phyloP scores from a whole-genome alignment of 306 rosid genomes.

The Adenanthera pavonina region DNA sequence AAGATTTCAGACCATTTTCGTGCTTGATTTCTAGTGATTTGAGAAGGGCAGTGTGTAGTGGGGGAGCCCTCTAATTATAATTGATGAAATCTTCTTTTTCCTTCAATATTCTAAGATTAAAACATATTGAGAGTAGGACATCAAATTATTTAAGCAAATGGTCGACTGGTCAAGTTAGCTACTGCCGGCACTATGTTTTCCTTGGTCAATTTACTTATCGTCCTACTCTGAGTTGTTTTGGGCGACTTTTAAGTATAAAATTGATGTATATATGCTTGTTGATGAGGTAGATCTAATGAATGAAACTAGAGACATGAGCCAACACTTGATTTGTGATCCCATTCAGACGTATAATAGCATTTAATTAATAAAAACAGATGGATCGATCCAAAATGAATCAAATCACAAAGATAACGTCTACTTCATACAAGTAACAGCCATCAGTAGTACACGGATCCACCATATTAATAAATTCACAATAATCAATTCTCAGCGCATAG shows the following conservation, averaged over 20 bases:
- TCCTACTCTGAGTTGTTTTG: neutral
- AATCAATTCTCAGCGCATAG: neutral
- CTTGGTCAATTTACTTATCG: neutral
- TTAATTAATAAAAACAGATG: neutral
- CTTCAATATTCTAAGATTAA: neutral
- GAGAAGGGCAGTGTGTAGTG: slow-evolving; percentile 49
- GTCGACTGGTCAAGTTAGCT: neutral
- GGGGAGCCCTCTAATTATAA: slow-evolving; percentile 41
- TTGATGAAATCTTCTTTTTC: slow-evolving; percentile 33
- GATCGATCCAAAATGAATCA: neutral
- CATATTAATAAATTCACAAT: neutral
- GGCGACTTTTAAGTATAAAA: neutral
- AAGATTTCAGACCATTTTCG: slow-evolving; percentile 4
- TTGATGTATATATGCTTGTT: neutral
- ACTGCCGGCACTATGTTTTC: neutral
- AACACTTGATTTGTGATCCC: neutral
- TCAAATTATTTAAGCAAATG: neutral
- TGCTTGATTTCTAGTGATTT: slow-evolving; percentile 46
- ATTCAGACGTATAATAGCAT: too few species aligned
- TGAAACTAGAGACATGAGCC: neutral
- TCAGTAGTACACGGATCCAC: neutral
- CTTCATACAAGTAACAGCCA: neutral
- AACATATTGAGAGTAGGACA: neutral
- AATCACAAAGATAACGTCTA: neutral
- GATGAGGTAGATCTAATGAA: neutral